phyloP scores from a whole-genome alignment of 2,329 filamentous ascomycete genomes.

The Aspergillus sp. region DNA sequence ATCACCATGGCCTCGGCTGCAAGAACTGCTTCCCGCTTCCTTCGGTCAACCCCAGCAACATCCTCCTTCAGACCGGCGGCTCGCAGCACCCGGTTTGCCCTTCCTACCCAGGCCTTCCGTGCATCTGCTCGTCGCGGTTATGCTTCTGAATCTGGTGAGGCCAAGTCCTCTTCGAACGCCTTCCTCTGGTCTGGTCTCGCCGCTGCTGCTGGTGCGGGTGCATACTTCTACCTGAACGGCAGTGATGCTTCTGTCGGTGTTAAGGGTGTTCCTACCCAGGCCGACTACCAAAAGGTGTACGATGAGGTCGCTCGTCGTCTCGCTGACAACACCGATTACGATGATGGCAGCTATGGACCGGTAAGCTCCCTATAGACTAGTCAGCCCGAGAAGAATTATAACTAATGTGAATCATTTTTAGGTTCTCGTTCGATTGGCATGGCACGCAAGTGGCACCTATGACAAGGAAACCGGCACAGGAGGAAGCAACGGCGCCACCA shows the following conservation, averaged over 20 bases:
- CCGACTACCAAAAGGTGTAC: constrained; percentile 95
- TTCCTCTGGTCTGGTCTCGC: constrained; percentile 57
- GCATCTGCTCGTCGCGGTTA: constrained; percentile 73
- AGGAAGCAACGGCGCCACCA: constrained; percentile 61
- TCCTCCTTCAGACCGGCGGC: constrained; percentile 38
- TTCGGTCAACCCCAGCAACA: constrained; percentile 34
- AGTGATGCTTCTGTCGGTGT: constrained; percentile 45
- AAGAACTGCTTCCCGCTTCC: constrained; percentile 37
- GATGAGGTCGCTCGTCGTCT: constrained; percentile 74
- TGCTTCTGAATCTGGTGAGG: constrained; percentile 58
- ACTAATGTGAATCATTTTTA: too few species aligned
- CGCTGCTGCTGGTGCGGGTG: constrained; percentile 60
- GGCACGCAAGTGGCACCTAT: constrained; percentile 63
- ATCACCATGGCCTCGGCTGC: constrained; percentile 38
- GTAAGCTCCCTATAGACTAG: constrained; percentile 35
- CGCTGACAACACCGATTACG: constrained; percentile 89
- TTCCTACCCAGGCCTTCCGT: constrained; percentile 63
- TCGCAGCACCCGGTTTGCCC: constrained; percentile 56
- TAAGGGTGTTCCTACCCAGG: constrained; percentile 68
- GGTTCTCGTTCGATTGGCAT: too few species aligned
- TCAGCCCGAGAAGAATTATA: background rate
- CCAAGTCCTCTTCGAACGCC: constrained; percentile 48
- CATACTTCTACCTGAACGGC: constrained; percentile 58
- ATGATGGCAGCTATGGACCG: constrained; percentile 93
- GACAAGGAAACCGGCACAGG: constrained; percentile 56